Evolutionary conservation across 2,329 filamentous ascomycete species (phyloP), one percentile per base, ranked within the genome.

Genomic region (Aspergillus fischeri): DNA sequence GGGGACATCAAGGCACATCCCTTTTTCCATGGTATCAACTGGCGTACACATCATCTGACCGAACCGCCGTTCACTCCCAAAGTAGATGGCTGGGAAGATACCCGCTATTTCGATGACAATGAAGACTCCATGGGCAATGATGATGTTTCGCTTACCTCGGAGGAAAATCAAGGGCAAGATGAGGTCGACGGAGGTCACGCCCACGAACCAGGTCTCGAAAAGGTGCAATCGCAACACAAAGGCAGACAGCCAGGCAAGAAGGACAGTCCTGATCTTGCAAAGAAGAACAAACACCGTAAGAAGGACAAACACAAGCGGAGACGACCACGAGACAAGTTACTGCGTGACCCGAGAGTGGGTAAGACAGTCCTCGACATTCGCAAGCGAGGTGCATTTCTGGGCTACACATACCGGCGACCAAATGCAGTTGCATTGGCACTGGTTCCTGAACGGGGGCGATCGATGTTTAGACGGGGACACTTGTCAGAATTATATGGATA

Each of bases 1-100:
- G 85, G 90, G 62, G 92, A 97, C 55, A 95, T 97, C 78, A 97
- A 95, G 71, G 76, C 81, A 3, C 94, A 97, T 74, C 84, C 85
- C 10, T 97, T 93, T 83, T 97, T 97, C 77, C 82, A 81, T 56
- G 85, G 86, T 51, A 84, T 95, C 17, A 83, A 85, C 1, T 97
- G 91, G 94, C 84, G 89, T 14, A 83, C 83, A 0, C 74, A 96
- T 17, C 89, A 94, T 67, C 75, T 82, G 35, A 82, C 85, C 55
- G 78, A 78, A 8, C 92, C 93, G 0, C 92, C 92, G 0, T 93
- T 95, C 66, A 78, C 95, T 0, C 93, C 93, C 0, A 81, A 85
- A 9, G 86, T 97, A 25, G 79, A 80, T 42, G 78, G 80, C 29
- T 78, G 81, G 61, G 87, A 89, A 52, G 89, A 92, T 69, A 94